These are phyloP conservation scores for Xylona heveae DNA, from an alignment of 495 filamentous ascomycete species.

Conservation along the genomic window DNA sequence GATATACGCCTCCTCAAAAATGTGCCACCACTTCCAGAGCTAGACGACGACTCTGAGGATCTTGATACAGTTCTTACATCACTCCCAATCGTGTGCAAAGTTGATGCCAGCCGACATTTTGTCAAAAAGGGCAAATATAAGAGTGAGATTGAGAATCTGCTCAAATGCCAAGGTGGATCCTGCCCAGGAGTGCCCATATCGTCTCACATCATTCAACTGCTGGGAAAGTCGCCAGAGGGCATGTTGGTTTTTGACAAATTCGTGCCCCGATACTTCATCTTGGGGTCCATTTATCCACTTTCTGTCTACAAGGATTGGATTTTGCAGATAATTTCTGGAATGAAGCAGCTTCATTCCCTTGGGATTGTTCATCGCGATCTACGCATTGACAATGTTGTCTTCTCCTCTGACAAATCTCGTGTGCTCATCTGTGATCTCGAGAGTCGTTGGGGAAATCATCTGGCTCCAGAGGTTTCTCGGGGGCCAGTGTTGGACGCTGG, in stretches of 20 bases:
- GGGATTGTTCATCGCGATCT: constrained; percentile 15
- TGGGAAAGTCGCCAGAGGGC: constrained; percentile 9
- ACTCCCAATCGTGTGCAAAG: constrained; percentile 9
- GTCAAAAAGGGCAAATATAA: constrained; percentile 14
- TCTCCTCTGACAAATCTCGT: constrained; percentile 7
- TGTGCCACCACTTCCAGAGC: constrained; percentile 1
- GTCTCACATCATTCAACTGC: constrained; percentile 9
- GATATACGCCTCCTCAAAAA: constrained; percentile 6
- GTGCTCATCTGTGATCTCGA: constrained; percentile 13
- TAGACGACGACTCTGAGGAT: constrained; percentile 12
- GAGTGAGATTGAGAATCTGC: constrained; percentile 13
- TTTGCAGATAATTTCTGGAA: constrained; percentile 6
- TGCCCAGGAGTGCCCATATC: constrained; percentile 9
- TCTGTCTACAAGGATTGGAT: constrained; percentile 8
- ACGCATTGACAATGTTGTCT: constrained; percentile 12
- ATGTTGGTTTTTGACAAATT: constrained; percentile 12
- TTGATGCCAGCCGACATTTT: constrained; percentile 12
- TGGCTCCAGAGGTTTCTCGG: constrained; percentile 6
- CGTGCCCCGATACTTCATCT: not conserved
- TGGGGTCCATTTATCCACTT: not conserved
- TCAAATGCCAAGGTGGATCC: constrained; percentile 12
- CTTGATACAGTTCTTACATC: constrained; percentile 3
- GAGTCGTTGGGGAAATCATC: constrained; percentile 11
- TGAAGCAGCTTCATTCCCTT: constrained; percentile 10
- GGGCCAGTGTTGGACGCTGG: constrained; percentile 5